Base-by-base conservation (phyloP, 495 filamentous ascomycete species). In the Aspergillus coremiiformis region DNA sequence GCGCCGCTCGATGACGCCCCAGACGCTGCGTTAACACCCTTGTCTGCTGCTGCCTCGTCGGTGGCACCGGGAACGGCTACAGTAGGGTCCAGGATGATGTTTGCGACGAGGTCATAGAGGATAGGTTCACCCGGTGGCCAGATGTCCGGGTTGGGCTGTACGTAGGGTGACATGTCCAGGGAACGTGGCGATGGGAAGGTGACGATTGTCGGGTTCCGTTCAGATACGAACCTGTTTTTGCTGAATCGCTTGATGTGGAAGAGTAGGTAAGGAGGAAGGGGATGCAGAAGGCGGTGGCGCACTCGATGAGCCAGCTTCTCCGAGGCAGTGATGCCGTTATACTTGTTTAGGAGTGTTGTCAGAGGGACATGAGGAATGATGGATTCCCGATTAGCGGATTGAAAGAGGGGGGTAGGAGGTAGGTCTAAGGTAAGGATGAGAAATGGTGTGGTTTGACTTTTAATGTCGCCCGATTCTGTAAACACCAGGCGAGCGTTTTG, bases 161-260 rank as follows among this genome's bases (percentile, higher is more conserved):
- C 89, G 60, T 92, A 99, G 0, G 89, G 90, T 3, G 82, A 78
- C 75, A 96, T 83, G 62, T 99, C 89, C 14, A 99, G 80, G 22
- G 81, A 83, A 51, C 85, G 78, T 10, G 75, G 70, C 3, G 84
- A 81, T 50, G 88, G 86, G 70, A 97, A 96, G 8, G 91, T 96
- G 49, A 99, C 93, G 63, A 99, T 99, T 0, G 94, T 97, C 4
- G 91, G 93, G 68, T 97, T 99, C 29, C 93, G 86, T 69, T 99
- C 94, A 3, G 83, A 75, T 24, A 97, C 89, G 66, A 97, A 97
- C 56, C 95, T 92, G 75, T 99, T 99, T 52, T 84, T 81, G 60
- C 82, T 86, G 79, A 99, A 99, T 35, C 93, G 87, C 69, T 97
- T 97, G 75, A 99, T 84, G 70, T 97, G 91, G 73, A 98, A 92